phyloP scores from a whole-genome alignment of 352 stramenopile species.

The Phytophthora melonis region DNA sequence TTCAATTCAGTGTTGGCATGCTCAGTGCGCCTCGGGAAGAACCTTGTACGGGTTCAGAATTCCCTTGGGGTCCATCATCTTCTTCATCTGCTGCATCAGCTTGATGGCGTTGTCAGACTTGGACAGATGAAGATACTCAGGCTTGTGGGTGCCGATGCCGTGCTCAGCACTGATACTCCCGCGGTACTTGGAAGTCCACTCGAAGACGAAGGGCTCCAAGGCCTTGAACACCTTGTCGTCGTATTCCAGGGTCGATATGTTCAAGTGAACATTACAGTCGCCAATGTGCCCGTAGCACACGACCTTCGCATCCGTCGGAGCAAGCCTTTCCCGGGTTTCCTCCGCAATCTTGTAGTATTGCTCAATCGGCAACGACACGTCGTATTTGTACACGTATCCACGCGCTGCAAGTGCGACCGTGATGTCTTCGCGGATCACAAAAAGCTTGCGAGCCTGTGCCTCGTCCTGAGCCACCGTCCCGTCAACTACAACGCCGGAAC shows the following conservation, averaged over 20 bases:
- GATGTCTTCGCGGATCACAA: conserved; percentile 94
- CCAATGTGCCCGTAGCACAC: conserved; percentile 95
- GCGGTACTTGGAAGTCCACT: conserved; percentile 84
- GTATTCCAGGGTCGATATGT: conserved; percentile 88
- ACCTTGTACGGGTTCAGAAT: conserved; percentile 99
- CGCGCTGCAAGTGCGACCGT: conserved; percentile 88
- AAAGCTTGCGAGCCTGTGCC: conserved; percentile 91
- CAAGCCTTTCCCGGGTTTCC: conserved; percentile 73
- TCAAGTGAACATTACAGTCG: conserved; percentile 98
- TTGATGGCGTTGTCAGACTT: conserved; percentile 87
- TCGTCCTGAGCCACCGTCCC: conserved; percentile 94
- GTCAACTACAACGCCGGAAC: conserved; percentile 77
- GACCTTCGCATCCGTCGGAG: conserved; percentile 57
- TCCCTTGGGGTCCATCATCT: conserved; percentile 94
- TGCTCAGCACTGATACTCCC: conserved; percentile 98
- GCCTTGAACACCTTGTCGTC: conserved; percentile 70
- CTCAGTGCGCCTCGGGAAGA: conserved; percentile 49
- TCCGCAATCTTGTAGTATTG: conserved; percentile 93
- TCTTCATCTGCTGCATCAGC: conserved; percentile 95
- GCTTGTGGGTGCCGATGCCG: conserved; percentile 96
- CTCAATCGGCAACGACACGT: conserved; percentile 94
- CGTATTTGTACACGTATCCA: conserved; percentile 65
- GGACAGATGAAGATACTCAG: conserved; percentile 83
- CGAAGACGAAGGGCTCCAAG: conserved; percentile 83
- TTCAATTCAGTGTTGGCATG: neutral